These are phyloP conservation scores for Candida tammaniensis DNA, from an alignment of 805 yeast genomes.

Conservation along the genomic window DNA sequence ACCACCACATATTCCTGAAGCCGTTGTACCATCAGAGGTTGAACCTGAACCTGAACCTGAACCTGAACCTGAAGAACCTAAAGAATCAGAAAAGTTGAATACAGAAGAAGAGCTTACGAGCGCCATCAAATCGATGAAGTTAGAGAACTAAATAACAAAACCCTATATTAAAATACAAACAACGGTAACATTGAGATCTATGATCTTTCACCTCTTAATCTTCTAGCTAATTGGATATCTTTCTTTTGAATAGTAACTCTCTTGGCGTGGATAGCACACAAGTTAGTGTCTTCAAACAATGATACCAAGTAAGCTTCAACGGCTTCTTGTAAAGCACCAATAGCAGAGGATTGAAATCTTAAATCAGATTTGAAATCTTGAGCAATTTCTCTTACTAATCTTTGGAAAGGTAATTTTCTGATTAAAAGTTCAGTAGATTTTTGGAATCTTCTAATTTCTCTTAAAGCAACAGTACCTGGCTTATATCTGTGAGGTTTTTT, in stretches of 20 bases:
- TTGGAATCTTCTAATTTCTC: slow-evolving; percentile 98
- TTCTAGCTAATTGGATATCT: slow-evolving; percentile 96
- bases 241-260: slow-evolving; percentile 98
- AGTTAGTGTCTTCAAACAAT: slow-evolving; percentile 94
- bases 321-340: slow-evolving; percentile 97
- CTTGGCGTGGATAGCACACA: slow-evolving; percentile 98
- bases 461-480: slow-evolving; percentile 96
- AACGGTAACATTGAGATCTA: slow-evolving; percentile 24
- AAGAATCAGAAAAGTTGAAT: too few relatives aligned
- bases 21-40: slow-evolving; percentile 1
- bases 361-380: slow-evolving; percentile 90
- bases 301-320: slow-evolving; percentile 98
- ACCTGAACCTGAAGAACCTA: not conserved
- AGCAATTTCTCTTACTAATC: slow-evolving; percentile 94
- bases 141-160: slow-evolving; percentile 5
- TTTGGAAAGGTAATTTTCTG: slow-evolving; percentile 96
- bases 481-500: slow-evolving; percentile 94
- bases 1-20: slow-evolving; percentile 2
- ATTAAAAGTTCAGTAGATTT: slow-evolving; percentile 92
- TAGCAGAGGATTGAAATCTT: slow-evolving; percentile 96
- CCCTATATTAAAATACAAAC: slow-evolving; percentile 4
- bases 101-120: slow-evolving; percentile 7
- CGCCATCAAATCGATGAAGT: slow-evolving; percentile 7
- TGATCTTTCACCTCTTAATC: slow-evolving; percentile 96
- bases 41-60: not conserved